Evolutionary conservation across 495 filamentous ascomycete genomes (phyloP), one percentile per base, ranked within the genome.

Genomic region (Bacidia rubella): DNA sequence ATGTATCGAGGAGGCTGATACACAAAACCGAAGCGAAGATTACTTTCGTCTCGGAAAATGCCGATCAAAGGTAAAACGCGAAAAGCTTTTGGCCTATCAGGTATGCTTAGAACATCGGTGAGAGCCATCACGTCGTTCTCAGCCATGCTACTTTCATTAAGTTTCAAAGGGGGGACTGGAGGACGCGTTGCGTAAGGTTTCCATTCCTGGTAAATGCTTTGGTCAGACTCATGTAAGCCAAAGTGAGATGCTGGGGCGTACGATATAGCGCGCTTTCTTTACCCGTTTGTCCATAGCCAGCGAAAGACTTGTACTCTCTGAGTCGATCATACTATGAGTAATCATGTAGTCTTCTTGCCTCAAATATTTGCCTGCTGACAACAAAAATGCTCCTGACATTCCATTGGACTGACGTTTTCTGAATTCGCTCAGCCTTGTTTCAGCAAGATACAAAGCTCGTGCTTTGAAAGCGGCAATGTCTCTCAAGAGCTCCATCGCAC

Each of bases 381-480:
- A 15, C 15, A 35, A 15, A 15, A 35, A 35, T 5, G 29, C 5
- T 15, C 29, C n/a, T n/a, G n/a, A n/a, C n/a, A n/a, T n/a, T n/a
- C n/a, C n/a, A n/a, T n/a, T n/a, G n/a, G n/a, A 15, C 29, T 15
- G 5, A 35, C 29, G 29, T 15, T 35, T 21, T 32, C 19, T 49
- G 19, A 29, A 17, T 26, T 32, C 10, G 25, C 9, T 23, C 22
- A 9, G 24, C 25, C 46, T 22, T 11, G 4, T 49, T 11, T 19
- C 19, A 11, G 25, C 46, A 19, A 49, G 46, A 9, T 49, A 11
- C 25, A 20, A 9, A n/a, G 19, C 46, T 3, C 46, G 19, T 4
- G 46, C 46, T 49, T 49, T 49, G 46, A 49, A 49, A 22, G 46
- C 46, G 4, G 46, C 46, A 49, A 49, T 49, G 46, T 49, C 46